Evolutionary conservation across 139 green algal species (phyloP).

Genomic region (Auxenochlorella pyrenoidosa): DNA sequence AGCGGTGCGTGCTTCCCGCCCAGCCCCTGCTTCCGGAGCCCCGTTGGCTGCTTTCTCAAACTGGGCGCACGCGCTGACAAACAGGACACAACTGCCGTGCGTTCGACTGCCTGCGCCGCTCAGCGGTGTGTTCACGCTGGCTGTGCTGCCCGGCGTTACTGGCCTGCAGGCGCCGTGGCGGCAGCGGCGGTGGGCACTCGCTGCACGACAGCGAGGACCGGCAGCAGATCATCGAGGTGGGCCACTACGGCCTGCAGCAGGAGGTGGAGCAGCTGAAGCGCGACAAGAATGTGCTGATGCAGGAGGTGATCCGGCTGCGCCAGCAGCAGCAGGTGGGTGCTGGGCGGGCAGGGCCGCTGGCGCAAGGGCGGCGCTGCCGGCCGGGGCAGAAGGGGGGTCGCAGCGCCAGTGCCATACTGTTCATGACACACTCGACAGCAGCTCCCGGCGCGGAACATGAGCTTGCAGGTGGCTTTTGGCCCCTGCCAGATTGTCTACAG

Average conservation of each 20-base stretch:
- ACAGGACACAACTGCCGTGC: too few species aligned
- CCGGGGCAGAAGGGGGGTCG: background rate
- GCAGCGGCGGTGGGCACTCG: background rate
- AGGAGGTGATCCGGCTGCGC: slow-evolving; percentile 87
- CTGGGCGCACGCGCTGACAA: too few species aligned
- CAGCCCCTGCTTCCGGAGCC: too few species aligned
- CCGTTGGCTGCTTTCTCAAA: too few species aligned
- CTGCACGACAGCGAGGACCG: slow-evolving; percentile 1
- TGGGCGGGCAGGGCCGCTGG: background rate
- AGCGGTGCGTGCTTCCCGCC: background rate
- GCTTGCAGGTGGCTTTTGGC: too few species aligned
- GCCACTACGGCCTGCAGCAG: slow-evolving; percentile 78
- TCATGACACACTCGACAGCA: too few species aligned
- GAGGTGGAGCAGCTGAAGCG: slow-evolving; percentile 88
- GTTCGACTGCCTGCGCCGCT: too few species aligned
- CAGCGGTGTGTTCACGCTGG: too few species aligned
- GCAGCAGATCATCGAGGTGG: slow-evolving; percentile 56
- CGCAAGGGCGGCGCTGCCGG: background rate
- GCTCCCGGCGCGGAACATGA: too few species aligned
- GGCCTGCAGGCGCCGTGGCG: background rate
- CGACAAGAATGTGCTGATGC: slow-evolving; percentile 89
- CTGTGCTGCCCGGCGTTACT: too few species aligned
- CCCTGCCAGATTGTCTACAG: too few species aligned
- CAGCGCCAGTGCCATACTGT: too few species aligned
- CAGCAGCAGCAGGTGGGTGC: slow-evolving; percentile 74